Base-by-base conservation (phyloP, 1,139 yeast genomes). In the Debaryomyces nepalensis region DNA sequence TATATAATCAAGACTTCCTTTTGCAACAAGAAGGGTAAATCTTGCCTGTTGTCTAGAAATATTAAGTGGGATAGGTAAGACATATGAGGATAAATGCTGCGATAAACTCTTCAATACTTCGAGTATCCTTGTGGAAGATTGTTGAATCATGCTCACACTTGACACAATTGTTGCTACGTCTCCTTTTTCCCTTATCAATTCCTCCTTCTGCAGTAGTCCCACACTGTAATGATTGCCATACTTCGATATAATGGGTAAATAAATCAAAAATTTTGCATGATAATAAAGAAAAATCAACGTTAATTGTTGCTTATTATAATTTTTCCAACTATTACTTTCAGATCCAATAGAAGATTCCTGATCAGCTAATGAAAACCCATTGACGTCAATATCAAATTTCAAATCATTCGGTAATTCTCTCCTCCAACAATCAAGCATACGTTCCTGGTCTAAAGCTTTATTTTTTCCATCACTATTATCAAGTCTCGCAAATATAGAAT, bases 1-100 rank as follows among this genome's bases (percentile, higher is more conserved):
- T 2, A 89, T 83, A 58, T 87, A 88, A 50, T 88, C 96, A 44
- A 89, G 69, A 0, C 89, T 80, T 7, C 95, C 91, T 50, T 83
- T 83, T 1, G 95, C 87, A 14, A 87, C 87, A 42, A 88, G 61
- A 12, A 88, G 67, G 0, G 90, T 76, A 48, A 84, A 75, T 37
- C 90, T 68, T 1, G 90, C 81, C 52, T 81, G 80, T 46, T 84
- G 80, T 44, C 95, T 66, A 0, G 90, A 70, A n/a, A 82, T 68
- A 54, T 87, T 87, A 34, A 87, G 57, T 0, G 96, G 95, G 9
- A 88, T 61, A 0, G 96, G 86, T 16, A 84, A 64, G 38, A 69
- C 48, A 26, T 57, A 57, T 5, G 68, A 77, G 60, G 53, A 70
- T 56, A 51, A 66, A 47, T 49, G 69, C 57, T 47, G 75, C 48